These are phyloP conservation scores for Fusarium bulbicola DNA, from an alignment of 2,329 filamentous ascomycete genomes.

Conservation along the genomic window DNA sequence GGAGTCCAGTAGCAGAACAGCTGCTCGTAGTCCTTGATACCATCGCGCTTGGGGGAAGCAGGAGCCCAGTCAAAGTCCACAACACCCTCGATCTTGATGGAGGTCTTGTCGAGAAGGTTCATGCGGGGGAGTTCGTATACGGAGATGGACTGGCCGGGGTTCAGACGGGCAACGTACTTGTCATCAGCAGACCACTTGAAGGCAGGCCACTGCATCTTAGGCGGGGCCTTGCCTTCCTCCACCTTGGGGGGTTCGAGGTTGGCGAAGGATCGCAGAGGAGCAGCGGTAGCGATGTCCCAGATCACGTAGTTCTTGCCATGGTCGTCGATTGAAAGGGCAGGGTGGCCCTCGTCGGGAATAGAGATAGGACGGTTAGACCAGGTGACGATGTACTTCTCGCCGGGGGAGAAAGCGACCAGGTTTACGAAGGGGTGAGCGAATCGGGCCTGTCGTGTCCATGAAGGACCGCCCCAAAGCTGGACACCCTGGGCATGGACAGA, in stretches of 20 bases:
- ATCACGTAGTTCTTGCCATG: constrained; percentile 99
- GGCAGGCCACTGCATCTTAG: constrained; percentile 96
- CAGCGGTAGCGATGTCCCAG: constrained; percentile 92
- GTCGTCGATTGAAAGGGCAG: constrained; percentile 86
- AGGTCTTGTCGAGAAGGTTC: constrained; percentile 88
- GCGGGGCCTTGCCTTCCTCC: constrained; percentile 69
- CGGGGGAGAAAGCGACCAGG: constrained; percentile 93
- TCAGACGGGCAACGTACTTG: constrained; percentile 94
- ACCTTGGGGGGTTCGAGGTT: constrained; percentile 80
- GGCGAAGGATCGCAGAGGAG: constrained; percentile 91
- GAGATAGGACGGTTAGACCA: constrained; percentile 96
- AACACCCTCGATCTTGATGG: constrained; percentile 95
- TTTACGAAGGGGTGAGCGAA: constrained; percentile 97
- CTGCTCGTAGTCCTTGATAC: constrained; percentile 92
- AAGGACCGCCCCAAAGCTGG: constrained; percentile 92
- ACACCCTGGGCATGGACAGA: constrained; percentile 97
- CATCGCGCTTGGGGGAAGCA: constrained; percentile 80
- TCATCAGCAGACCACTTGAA: constrained; percentile 99
- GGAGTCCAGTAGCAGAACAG: constrained; percentile 99
- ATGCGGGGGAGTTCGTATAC: constrained; percentile 90
- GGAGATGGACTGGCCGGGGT: constrained; percentile 86
- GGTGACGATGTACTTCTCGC: constrained; percentile 92
- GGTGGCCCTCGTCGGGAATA: constrained; percentile 87
- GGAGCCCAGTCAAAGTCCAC: constrained; percentile 99
- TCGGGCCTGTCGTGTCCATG: constrained; percentile 89